phyloP scores from a whole-genome alignment of 2,329 filamentous ascomycete genomes.

The Venturiaceae sp. region DNA sequence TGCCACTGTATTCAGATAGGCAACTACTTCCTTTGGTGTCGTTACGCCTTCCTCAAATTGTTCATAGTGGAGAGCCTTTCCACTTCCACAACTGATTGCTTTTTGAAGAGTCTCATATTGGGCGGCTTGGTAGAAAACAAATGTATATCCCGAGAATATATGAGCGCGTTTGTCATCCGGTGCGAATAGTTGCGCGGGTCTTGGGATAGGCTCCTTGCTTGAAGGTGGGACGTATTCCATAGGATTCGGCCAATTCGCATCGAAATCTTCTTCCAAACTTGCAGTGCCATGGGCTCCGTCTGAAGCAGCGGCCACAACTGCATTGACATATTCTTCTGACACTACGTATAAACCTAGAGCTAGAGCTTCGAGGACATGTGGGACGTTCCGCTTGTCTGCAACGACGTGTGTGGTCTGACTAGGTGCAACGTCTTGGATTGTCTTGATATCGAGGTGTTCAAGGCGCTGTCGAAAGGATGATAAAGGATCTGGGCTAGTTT shows the following conservation, averaged over 20 bases:
- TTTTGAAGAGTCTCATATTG: slow-evolving; percentile 70
- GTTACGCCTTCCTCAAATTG: slow-evolving; percentile 51
- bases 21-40: slow-evolving; percentile 63
- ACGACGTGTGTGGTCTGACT: slow-evolving; percentile 77
- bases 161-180: slow-evolving; percentile 57
- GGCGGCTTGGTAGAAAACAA: slow-evolving; percentile 69
- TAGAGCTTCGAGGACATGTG: slow-evolving; percentile 77
- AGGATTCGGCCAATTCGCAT: slow-evolving; percentile 67
- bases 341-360: slow-evolving; percentile 76
- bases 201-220: slow-evolving; percentile 64
- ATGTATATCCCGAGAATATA: slow-evolving; percentile 80
- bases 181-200: slow-evolving; percentile 58
- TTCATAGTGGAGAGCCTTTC: slow-evolving; percentile 65
- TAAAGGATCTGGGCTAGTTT: slow-evolving; percentile 43
- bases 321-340: slow-evolving; percentile 61
- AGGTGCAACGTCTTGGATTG: slow-evolving; percentile 60
- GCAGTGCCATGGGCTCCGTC: slow-evolving; percentile 27
- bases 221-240: slow-evolving; percentile 61
- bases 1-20: slow-evolving; percentile 64
- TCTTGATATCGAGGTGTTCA: slow-evolving; percentile 83
- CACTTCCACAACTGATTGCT: slow-evolving; percentile 67
- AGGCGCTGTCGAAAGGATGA: slow-evolving; percentile 53
- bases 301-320: slow-evolving; percentile 53
- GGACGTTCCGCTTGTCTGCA: slow-evolving; percentile 79
- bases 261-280: slow-evolving; percentile 69